Percentiles rank a stretch among this genome's conserved stretches.
phyloP scores from a whole-genome alignment of 768 basidiomycete genomes.

The Trametes cubensis region DNA sequence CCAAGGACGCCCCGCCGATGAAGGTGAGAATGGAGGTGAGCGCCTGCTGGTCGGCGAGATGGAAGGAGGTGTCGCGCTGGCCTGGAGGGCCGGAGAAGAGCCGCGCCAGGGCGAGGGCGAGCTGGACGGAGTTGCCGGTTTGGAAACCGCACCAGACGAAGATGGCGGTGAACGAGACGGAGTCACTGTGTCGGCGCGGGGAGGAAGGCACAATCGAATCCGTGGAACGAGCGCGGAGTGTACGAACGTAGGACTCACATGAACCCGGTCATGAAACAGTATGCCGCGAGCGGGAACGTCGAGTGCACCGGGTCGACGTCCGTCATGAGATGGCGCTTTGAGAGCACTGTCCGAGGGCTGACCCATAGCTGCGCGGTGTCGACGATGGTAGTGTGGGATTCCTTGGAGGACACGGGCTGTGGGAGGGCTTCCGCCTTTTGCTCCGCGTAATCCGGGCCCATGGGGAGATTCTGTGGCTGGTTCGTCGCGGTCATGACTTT shows the following conservation, averaged over 20 bases:
- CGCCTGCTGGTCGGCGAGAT: constrained; percentile 82
- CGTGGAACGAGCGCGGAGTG: neutral
- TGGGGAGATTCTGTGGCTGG: constrained; percentile 11
- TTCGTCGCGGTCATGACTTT: neutral
- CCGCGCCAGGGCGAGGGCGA: constrained; percentile 79
- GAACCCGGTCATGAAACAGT: constrained; percentile 81
- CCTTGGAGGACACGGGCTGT: constrained; percentile 18
- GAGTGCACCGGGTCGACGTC: constrained; percentile 57
- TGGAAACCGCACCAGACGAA: constrained; percentile 89
- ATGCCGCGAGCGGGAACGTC: constrained; percentile 58
- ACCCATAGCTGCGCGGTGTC: constrained; percentile 29
- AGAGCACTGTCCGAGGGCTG: constrained; percentile 28
- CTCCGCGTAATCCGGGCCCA: constrained; percentile 24
- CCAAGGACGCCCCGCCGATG: constrained; percentile 74
- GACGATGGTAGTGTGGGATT: constrained; percentile 22
- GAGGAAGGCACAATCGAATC: neutral
- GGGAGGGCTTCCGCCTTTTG: constrained; percentile 24
- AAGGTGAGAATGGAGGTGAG: constrained; percentile 80
- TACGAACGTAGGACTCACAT: constrained; percentile 49
- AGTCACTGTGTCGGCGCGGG: constrained; percentile 48
- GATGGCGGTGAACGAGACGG: constrained; percentile 74
- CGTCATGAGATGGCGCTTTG: constrained; percentile 30
- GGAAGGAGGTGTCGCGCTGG: constrained; percentile 63
- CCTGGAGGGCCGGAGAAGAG: constrained; percentile 60
- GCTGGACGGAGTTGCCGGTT: constrained; percentile 76